Base-by-base conservation (phyloP, 108 stramenopile species). In the Stephanodiscus minutulus region DNA sequence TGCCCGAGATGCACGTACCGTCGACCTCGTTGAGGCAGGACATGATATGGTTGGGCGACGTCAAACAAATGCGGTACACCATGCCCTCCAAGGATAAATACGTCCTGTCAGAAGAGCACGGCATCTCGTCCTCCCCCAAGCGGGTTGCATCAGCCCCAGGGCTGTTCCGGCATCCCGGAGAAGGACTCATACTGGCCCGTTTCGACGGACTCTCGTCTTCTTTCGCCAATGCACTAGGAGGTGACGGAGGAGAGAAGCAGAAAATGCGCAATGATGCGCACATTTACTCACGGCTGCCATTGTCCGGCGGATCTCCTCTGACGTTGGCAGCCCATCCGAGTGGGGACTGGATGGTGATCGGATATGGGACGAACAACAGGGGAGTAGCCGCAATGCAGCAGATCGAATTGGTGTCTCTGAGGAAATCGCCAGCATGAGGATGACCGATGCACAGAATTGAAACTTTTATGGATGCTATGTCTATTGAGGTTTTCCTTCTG, bases 291-390 rank as follows among this genome's bases (percentile, higher is more conserved):
- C 46, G 76, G 35, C 68, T 77, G 11, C 76, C 76, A 27, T 52
- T 77, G 27, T 36, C 49, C 15, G 35, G 64, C 22, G 77, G 77
- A 12, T 66, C 64, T 55, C 81, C 81, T 15, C 47, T 66, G 44
- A 65, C 70, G 37, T 36, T 82, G 50, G 81, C 69, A 17, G 47
- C 64, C 2, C 81, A 82, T 53, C 81, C 81, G 5, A 58, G 60
- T 49, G 81, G 81, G 27, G 75, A 82, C 36, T 82, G 81, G 81
- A 71, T 82, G 70, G 61, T 76, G 25, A 57, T 82, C n/a, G 70
- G 75, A 24, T 80, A 68, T 65, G 67, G 77, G 15, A 50, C 1
- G 11, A 11, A 8, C 9, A 8, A 8, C 39, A 39, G 39, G 11
- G 7, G 39, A 39, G 39, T 1, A 39, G 39, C 39, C 39, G 11